These are phyloP conservation scores for Torulaspora franciscae DNA, from an alignment of 805 yeast genomes.

Conservation along the genomic window DNA sequence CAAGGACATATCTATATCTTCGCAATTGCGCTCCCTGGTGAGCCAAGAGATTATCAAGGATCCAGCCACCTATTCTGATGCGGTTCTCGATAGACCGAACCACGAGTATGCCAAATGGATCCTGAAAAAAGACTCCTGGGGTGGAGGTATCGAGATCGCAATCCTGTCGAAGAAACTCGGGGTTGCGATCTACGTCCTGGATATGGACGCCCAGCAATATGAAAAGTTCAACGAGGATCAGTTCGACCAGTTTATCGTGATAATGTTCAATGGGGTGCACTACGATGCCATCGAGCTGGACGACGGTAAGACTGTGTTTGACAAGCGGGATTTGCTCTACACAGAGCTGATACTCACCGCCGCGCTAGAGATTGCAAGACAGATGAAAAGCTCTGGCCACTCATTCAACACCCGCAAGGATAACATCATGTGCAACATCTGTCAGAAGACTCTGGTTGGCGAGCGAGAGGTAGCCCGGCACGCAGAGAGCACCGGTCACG, in stretches of 20 bases:
- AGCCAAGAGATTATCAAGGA: constrained; percentile 42
- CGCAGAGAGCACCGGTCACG: constrained; percentile 58
- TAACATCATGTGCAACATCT: constrained; percentile 51
- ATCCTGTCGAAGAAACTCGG: constrained; percentile 51
- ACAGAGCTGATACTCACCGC: constrained; percentile 36
- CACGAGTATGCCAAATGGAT: constrained; percentile 60
- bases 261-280: constrained; percentile 68
- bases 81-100: constrained; percentile 43
- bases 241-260: constrained; percentile 42
- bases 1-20: constrained; percentile 41
- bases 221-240: constrained; percentile 51
- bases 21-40: constrained; percentile 49
- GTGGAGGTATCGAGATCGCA: constrained; percentile 75
- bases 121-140: constrained; percentile 58
- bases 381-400: constrained; percentile 49
- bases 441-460: constrained; percentile 50
- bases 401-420: constrained; percentile 62
- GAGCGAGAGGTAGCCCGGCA: constrained; percentile 62
- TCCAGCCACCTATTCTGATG: constrained; percentile 47
- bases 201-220: constrained; percentile 55
- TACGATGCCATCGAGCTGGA: constrained; percentile 58
- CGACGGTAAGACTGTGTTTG: constrained; percentile 40
- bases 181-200: constrained; percentile 54
- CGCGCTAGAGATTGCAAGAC: constrained; percentile 39
- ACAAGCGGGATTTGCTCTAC: constrained; percentile 32